phyloP scores from a whole-genome alignment of 306 rosid species.

The Begonia masoniana region DNA sequence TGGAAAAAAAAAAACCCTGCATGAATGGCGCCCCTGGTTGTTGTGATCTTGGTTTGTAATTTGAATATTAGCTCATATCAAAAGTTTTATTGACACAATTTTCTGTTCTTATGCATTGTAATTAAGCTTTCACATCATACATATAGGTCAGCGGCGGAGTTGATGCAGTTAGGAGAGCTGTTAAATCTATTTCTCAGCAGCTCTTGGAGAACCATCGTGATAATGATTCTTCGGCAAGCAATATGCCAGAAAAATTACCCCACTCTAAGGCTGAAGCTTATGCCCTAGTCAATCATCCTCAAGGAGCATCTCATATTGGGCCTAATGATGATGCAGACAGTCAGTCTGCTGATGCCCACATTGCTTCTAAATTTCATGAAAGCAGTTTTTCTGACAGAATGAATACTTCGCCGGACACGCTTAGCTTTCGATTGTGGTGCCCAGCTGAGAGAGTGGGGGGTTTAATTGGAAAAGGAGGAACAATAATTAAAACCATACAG shows the following conservation, averaged over 20 bases:
- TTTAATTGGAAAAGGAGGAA: constrained; percentile 89
- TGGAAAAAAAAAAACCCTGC: too few relatives aligned
- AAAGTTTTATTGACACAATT: background rate
- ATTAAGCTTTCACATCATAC: constrained; percentile 6
- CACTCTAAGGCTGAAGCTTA: constrained; percentile 24
- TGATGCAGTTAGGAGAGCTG: constrained; percentile 73
- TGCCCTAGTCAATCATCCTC: constrained; percentile 29
- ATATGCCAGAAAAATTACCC: constrained; percentile 35
- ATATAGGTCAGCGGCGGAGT: constrained; percentile 70
- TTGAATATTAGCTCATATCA: background rate
- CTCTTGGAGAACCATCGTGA: constrained; percentile 64
- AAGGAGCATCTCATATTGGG: constrained; percentile 32
- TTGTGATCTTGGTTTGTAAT: background rate
- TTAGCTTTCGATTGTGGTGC: constrained; percentile 68
- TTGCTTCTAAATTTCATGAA: constrained; percentile 48
- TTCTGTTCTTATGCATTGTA: background rate
- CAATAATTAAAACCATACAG: constrained; percentile 45
- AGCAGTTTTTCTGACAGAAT: constrained; percentile 48
- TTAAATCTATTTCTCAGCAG: constrained; percentile 55
- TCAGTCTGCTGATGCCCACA: constrained; percentile 35
- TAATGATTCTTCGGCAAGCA: constrained; percentile 26
- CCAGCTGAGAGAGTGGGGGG: constrained; percentile 69
- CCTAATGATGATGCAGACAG: constrained; percentile 33
- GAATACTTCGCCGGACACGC: constrained; percentile 46
- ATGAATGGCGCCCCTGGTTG: background rate